Evolutionary conservation across 2,329 filamentous ascomycete genomes (phyloP).

Genomic region (Leptodontidium sp.): DNA sequence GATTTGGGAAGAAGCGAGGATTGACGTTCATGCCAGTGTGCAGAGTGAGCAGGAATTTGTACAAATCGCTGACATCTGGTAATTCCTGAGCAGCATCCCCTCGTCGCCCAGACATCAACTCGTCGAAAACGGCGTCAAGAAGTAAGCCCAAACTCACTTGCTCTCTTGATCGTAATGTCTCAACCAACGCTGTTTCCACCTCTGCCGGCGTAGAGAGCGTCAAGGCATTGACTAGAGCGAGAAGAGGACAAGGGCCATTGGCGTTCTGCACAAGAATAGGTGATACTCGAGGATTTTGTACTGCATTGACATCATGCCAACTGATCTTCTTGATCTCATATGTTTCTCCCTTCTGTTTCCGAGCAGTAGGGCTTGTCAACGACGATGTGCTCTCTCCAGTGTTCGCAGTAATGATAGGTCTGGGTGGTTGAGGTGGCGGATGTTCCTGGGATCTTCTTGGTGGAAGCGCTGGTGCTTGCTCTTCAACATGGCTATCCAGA

Average conservation of each 20-base stretch:
- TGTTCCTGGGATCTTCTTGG: conserved; percentile 39
- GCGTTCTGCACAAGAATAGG: conserved; percentile 92
- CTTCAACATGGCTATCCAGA: conserved; percentile 31
- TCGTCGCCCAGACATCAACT: conserved; percentile 81
- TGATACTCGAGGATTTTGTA: conserved; percentile 73
- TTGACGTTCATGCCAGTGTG: conserved; percentile 99
- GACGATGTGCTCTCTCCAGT: conserved; percentile 33
- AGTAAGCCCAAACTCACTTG: conserved; percentile 87
- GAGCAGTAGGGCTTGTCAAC: conserved; percentile 23
- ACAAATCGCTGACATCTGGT: conserved; percentile 88
- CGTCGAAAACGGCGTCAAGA: conserved; percentile 90
- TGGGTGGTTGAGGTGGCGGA: conserved; percentile 40
- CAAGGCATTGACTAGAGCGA: conserved; percentile 92
- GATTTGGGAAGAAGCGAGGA: conserved; percentile 77
- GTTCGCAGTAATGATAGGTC: conserved; percentile 33
- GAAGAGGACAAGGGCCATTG: conserved; percentile 92
- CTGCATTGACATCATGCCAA: conserved; percentile 74
- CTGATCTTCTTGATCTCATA: conserved; percentile 93
- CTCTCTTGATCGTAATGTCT: conserved; percentile 80
- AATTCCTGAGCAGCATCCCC: conserved; percentile 67
- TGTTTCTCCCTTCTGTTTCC: conserved; percentile 64
- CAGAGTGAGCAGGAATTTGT: conserved; percentile 84
- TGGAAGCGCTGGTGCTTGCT: conserved; percentile 41
- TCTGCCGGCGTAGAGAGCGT: conserved; percentile 80
- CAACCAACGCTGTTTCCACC: conserved; percentile 74